Base-by-base conservation (phyloP, 306 rosid species). In the Trichosanthes cucumerina region DNA sequence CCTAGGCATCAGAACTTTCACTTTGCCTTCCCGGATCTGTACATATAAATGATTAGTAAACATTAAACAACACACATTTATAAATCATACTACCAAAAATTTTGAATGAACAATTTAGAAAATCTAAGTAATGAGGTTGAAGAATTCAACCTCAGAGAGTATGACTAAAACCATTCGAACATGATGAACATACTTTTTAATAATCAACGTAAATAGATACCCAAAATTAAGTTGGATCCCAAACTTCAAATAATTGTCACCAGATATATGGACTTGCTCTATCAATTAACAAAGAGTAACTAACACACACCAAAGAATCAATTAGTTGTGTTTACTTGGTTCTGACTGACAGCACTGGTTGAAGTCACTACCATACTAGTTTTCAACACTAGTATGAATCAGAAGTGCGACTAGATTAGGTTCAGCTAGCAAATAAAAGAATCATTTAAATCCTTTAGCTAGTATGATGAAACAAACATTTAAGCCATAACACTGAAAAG, bases 1-100 rank as follows among this genome's bases (percentile, higher is more conserved):
- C 85, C 88, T 89, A 59, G 99, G 96, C 12, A 91, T 86, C 56
- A 95, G 88, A 81, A 88, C 85, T 78, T 95, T 89, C 21, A 95
- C 87, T 81, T 92, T 95, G 79, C 86, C 96, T 23, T 95, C 97
- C 84, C 97, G 86, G 75, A 95, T 58, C 97, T 95, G 81, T 85
- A 26, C 8, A 7, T 24, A 14, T 7, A 44, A 24, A 72, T 47
- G 41, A 26, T 47, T 3, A 21, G 36, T 43, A 11, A 43, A 43
- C 38, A 43, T 5, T 44, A 23, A 70, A 70, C 31, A 19, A 33
- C 54, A 70, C 21, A 70, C 11, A 14, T 70, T 43, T 43, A 39
- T 23, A 4, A 70, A 10, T 23, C 75, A 43, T 5, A 46, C 39
- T 10, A 2, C 33, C n/a, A 23, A 71, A 11, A 71, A 14, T 0